Percentiles rank a stretch among this genome's conserved stretches.
These are phyloP conservation scores for Suhomyces atakaporum DNA, from an alignment of 1,139 yeast species.

Conservation along the genomic window DNA sequence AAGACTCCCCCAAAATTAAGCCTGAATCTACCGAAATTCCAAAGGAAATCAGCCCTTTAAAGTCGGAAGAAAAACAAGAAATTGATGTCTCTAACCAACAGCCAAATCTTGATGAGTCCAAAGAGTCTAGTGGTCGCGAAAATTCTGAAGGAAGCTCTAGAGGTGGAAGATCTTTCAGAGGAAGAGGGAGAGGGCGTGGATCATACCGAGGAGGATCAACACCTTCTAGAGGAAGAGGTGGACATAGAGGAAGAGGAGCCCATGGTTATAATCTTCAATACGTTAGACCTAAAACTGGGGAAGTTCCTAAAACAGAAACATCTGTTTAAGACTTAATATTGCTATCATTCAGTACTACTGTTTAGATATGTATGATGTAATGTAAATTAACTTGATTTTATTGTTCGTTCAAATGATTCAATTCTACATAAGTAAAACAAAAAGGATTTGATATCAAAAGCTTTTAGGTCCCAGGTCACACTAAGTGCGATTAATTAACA, in stretches of 20 bases:
- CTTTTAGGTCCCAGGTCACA: constrained; percentile 2
- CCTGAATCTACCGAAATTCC: background rate
- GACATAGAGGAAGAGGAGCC: constrained; percentile 14
- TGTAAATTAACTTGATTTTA: constrained; percentile 2
- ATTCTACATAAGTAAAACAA: constrained; percentile 1
- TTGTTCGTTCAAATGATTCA: background rate
- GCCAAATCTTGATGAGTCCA: constrained; percentile 1
- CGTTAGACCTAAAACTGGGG: constrained; percentile 25
- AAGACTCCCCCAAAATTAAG: no score
- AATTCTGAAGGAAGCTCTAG: constrained; percentile 1
- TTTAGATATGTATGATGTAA: constrained; percentile 14
- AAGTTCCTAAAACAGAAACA: constrained; percentile 6
- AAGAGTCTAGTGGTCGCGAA: background rate
- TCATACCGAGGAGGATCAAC: constrained; percentile 15
- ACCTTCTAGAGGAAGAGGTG: constrained; percentile 16
- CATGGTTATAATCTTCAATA: constrained; percentile 28
- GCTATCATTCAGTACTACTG: constrained; percentile 10
- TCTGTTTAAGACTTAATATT: constrained; percentile 1
- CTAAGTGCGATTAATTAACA: background rate
- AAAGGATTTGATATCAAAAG: constrained; percentile 4
- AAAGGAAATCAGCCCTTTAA: background rate
- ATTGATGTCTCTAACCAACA: constrained; percentile 2
- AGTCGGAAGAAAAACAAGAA: background rate
- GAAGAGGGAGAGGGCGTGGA: constrained; percentile 23
- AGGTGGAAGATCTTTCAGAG: constrained; percentile 14